Base-by-base conservation (phyloP, 441 rosid species). In the Lepidium campestre region DNA sequence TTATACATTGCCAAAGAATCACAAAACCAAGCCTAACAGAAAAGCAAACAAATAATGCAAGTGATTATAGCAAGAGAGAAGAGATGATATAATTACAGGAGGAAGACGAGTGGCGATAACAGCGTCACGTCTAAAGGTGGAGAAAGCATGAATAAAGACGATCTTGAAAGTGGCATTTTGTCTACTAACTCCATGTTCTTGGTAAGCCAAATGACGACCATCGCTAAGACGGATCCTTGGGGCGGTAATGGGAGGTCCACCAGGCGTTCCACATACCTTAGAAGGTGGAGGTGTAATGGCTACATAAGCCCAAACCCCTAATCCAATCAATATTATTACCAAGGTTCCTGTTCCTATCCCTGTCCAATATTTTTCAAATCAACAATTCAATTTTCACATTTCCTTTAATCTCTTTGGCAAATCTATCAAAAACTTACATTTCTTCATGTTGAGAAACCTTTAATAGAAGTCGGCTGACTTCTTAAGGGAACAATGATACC, bases 131-230 rank as follows among this genome's bases (percentile, higher is more conserved):
- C 84, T 79, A 60, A 76, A 75, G 23, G 75, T 56, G 46, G 67
- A 79, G 18, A 84, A 84, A 10, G 86, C 87, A 48, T 90, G 93
- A 50, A 85, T 32, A 27, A 36, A 82, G 47, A 90, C 41, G 41
- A 86, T 73, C 72, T 84, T 90, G 65, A 77, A 78, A 62, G 75
- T 86, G 13, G 96, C 94, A 0, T 45, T 35, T 34, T 82, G 84
- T 76, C 71, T 81, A n/a, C 90, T 70, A 45, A 74, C 81, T 14
- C 96, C 96, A 9, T 80, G 72, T 71, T 87, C 93, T 70, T 83
- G 50, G 78, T 87, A 87, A 58, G 96, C 88, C 55, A 87, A 72
- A 71, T 81, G 71, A 65, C 96, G 84, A n/a, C 96, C 93, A 74
- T 86, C 96, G 48, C 77, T 74, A 32, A 89, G 93, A 69, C 83